Evolutionary conservation across 257 asterid species (phyloP).

Genomic region (Scutellaria galericulata): DNA sequence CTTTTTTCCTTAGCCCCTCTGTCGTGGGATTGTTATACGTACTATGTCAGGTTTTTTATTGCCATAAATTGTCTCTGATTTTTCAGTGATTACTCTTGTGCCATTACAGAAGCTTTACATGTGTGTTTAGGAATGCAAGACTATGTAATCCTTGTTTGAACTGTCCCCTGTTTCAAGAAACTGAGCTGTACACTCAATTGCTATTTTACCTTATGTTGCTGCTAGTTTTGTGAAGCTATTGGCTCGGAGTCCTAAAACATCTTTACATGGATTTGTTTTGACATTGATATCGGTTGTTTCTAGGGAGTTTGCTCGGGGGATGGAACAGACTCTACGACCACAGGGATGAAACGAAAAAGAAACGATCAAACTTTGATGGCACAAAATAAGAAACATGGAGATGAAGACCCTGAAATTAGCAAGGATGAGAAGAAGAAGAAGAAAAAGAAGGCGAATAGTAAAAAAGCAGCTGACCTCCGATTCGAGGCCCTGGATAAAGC

Average conservation of each 20-base stretch:
- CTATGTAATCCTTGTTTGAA: neutral
- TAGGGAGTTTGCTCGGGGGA: conserved; percentile 50
- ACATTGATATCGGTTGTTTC: conserved; percentile 20
- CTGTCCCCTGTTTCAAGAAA: neutral
- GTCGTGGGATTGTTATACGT: neutral
- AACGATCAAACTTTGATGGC: conserved; percentile 40
- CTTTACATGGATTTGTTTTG: neutral
- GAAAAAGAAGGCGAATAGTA: conserved; percentile 59
- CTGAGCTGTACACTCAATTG: neutral
- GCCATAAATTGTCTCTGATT: neutral
- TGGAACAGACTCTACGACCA: conserved; percentile 36
- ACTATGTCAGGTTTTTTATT: neutral
- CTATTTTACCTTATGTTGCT: neutral
- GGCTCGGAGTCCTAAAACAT: neutral
- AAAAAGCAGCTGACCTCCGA: conserved; percentile 73
- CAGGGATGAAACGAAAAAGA: conserved; percentile 52
- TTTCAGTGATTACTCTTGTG: conserved; percentile 1
- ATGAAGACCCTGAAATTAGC: conserved; percentile 33
- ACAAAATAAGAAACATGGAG: conserved; percentile 32
- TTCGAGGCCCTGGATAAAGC: conserved; percentile 53
- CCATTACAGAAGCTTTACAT: neutral
- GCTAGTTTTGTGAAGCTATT: neutral
- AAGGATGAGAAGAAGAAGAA: conserved; percentile 57
- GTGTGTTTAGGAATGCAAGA: neutral
- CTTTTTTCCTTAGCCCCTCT: conserved; percentile 12